phyloP scores from a whole-genome alignment of 1,284 basidiomycete genomes.

The Peniophora sp. region DNA sequence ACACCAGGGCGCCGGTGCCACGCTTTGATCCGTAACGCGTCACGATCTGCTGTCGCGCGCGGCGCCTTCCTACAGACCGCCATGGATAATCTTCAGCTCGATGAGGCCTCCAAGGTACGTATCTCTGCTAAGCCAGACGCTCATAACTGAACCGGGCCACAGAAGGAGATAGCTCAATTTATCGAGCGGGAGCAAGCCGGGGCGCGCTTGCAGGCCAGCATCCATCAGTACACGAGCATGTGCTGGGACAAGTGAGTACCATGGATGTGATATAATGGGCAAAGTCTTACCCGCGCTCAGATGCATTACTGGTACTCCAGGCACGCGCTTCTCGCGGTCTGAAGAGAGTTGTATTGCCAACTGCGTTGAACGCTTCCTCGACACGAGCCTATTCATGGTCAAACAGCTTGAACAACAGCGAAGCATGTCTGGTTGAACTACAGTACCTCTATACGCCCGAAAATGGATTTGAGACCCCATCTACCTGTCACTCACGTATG shows the following conservation, averaged over 20 bases:
- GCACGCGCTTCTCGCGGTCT: conserved; percentile 76
- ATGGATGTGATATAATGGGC: not conserved
- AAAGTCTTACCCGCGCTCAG: conserved; percentile 30
- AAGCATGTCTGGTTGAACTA: conserved; percentile 9
- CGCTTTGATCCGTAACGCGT: not conserved
- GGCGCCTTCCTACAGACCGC: conserved; percentile 5
- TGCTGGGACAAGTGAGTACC: conserved; percentile 86
- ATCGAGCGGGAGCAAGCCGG: conserved; percentile 86
- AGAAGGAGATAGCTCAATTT: conserved; percentile 84
- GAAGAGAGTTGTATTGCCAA: conserved; percentile 85
- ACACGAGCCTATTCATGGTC: conserved; percentile 85
- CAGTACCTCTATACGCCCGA: too few relatives aligned
- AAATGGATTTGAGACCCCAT: too few relatives aligned
- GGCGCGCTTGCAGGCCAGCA: conserved; percentile 65
- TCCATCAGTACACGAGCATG: conserved; percentile 66
- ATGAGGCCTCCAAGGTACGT: conserved; percentile 69
- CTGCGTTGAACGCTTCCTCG: conserved; percentile 92
- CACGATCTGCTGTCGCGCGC: not conserved
- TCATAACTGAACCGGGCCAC: conserved; percentile 7
- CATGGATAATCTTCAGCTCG: conserved; percentile 57
- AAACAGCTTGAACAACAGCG: conserved; percentile 67
- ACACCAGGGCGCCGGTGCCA: too few relatives aligned
- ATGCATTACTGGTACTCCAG: conserved; percentile 80
- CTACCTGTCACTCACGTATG: not conserved
- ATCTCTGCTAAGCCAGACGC: conserved; percentile 1